Evolutionary conservation across 139 green algal genomes (phyloP).

Genomic region (Picochlorum costavermella): DNA sequence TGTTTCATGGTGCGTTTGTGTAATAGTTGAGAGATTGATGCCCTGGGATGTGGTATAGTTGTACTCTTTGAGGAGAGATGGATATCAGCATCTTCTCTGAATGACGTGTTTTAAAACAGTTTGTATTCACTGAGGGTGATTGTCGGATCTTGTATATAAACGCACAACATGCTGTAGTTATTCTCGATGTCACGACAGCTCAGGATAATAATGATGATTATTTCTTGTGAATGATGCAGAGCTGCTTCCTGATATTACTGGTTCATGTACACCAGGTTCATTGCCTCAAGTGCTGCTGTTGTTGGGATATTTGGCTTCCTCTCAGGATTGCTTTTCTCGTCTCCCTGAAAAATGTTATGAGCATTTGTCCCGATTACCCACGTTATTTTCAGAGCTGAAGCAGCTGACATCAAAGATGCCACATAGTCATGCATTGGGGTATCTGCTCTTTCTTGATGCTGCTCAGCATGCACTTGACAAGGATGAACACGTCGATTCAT

Average conservation of each 20-base stretch:
- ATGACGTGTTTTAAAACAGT: conserved; percentile 38
- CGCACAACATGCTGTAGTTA: no score
- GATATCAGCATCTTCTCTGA: conserved; percentile 5
- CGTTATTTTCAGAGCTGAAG: conserved; percentile 27
- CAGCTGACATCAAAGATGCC: conserved; percentile 19
- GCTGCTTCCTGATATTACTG: conserved; percentile 33
- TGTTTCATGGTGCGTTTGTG: conserved; percentile 21
- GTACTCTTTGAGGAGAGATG: conserved; percentile 3
- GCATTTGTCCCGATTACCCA: conserved; percentile 19
- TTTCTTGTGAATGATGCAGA: conserved; percentile 24
- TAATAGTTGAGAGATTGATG: no score
- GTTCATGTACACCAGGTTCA: conserved; percentile 7
- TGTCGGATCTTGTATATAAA: neutral
- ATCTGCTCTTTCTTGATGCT: neutral
- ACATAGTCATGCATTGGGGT: neutral
- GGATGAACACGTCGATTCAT: neutral
- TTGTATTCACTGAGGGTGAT: conserved; percentile 78
- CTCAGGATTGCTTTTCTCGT: conserved; percentile 39
- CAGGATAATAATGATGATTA: no score
- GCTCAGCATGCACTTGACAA: neutral
- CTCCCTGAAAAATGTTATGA: conserved; percentile 44
- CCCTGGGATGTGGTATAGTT: neutral
- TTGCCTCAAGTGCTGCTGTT: conserved; percentile 37
- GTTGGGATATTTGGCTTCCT: conserved; percentile 46
- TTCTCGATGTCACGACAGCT: no score